Base-by-base conservation (phyloP, 2,329 filamentous ascomycete species). In the Mariannaea elegans region DNA sequence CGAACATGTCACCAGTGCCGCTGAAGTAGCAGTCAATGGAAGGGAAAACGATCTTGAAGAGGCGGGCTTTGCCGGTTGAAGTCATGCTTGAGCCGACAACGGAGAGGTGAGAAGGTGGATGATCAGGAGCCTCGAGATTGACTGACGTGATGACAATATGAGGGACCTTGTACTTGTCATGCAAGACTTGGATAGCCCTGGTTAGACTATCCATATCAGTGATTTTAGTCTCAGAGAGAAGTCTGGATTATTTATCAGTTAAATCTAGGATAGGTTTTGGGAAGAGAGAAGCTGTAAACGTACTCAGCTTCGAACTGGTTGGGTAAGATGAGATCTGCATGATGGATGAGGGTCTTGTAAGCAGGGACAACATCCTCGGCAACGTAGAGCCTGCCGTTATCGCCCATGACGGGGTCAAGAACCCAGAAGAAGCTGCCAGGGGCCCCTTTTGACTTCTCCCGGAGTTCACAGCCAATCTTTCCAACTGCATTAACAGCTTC, bases 221-320 rank as follows among this genome's bases (percentile, higher is more conserved):
- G 64, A 98, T 97, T 66, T 90, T 90, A 62, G 93, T 87, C n/a
- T 89, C 92, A 8, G 92, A 95, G 32, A 98, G 86, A 32, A 94
- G 82, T 73, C 93, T 97, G 8, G 2, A 14, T 44, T 48, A n/a
- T 41, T 13, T 53, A 19, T 65, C 7, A 64, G 63, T 13, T 21
- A 4, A 32, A 19, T 34, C n/a, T 29, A 9, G 4, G 7, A 12
- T 9, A 21, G 13, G 34, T 24, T 18, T 7, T 31, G 16, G 29
- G 23, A 8, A 44, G n/a, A n/a, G n/a, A 14, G 29, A 21, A 12
- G 10, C 10, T 2, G 10, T 38, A 13, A 38, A 78, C 88, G 68
- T 81, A 96, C 92, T 99, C 94, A 41, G 94, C 93, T 80, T 99
- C 95, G 67, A 97, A 99, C 70, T 98, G 94, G 74, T 99, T 99